Percentiles rank a stretch among this genome's conserved stretches.
Conservation (phyloP, 2,329 filamentous ascomycete genomes). For the Pestalotiopsis sp. region DNA sequence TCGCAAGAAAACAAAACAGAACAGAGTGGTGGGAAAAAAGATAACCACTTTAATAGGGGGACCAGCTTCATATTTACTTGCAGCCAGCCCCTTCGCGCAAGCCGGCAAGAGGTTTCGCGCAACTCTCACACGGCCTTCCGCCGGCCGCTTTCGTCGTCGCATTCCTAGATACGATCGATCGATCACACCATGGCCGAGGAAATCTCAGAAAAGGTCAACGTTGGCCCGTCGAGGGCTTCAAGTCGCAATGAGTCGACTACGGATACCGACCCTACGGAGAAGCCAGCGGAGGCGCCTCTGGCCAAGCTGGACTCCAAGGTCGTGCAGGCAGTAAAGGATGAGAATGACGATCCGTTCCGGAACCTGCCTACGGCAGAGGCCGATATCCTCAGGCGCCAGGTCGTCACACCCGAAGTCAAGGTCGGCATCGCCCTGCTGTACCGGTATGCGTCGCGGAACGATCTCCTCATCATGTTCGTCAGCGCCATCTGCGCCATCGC, state of each 20-base stretch:
- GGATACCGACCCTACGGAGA: slow-evolving; percentile 19
- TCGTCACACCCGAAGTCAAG: slow-evolving; percentile 63
- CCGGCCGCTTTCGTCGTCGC: neutral
- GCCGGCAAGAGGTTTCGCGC: neutral
- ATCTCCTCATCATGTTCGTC: slow-evolving; percentile 63
- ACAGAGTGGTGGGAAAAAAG: neutral
- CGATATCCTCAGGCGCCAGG: slow-evolving; percentile 66
- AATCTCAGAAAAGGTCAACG: slow-evolving; percentile 27
- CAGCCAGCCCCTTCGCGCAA: neutral
- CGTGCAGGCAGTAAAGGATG: slow-evolving; percentile 34
- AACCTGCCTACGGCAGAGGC: slow-evolving; percentile 68
- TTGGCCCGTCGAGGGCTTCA: slow-evolving; percentile 29
- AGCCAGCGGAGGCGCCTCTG: slow-evolving; percentile 21
- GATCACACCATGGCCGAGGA: slow-evolving; percentile 14
- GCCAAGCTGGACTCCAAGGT: slow-evolving; percentile 46
- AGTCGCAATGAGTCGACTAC: slow-evolving; percentile 35
- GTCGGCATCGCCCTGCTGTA: slow-evolving; percentile 66
- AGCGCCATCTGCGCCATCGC: slow-evolving; percentile 66
- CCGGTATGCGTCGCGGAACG: slow-evolving; percentile 67
- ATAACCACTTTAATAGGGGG: neutral
- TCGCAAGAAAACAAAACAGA: no score
- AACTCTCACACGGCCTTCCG: neutral
- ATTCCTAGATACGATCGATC: neutral
- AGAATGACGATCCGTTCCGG: slow-evolving; percentile 55
- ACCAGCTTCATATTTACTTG: neutral